Percentiles rank a stretch among this genome's conserved stretches.
phyloP scores from a whole-genome alignment of 75 land plant genomes.

The Selaginella tamariscina region DNA sequence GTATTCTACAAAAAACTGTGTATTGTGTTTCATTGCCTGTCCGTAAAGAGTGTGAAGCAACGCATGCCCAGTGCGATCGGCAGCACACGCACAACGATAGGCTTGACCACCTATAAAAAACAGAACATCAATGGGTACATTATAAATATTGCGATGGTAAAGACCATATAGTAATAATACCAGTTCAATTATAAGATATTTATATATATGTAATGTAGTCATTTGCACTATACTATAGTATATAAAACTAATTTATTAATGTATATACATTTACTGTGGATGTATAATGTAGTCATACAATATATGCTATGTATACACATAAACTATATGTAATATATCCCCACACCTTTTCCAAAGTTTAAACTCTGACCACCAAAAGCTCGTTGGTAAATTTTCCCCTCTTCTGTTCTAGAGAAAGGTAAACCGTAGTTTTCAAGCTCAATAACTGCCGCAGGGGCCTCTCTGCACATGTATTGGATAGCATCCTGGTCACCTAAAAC shows the following conservation, averaged over 20 bases:
- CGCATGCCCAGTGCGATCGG: constrained; percentile 98
- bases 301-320: no score
- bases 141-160: no score
- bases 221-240: no score
- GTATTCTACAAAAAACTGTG: constrained; percentile 97
- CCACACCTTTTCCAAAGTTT: constrained; percentile 86
- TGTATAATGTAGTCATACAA: no score
- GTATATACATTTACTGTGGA: no score
- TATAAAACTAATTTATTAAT: no score
- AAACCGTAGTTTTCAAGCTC: constrained; percentile 95
- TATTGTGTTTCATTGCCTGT: constrained; percentile 95
- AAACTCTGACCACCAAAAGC: constrained; percentile 99
- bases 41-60: constrained; percentile 89
- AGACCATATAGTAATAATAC: no score
- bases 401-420: constrained; percentile 94
- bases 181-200: no score
- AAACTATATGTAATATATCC: no score
- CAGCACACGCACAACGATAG: constrained; percentile 99
- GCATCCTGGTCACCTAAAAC: constrained; percentile 93
- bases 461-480: constrained; percentile 97
- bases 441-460: constrained; percentile 95
- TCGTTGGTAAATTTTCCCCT: constrained; percentile 95
- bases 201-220: no score
- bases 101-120: constrained; percentile 80
- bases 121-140: not conserved